Base-by-base conservation (phyloP, 352 stramenopile genomes). In the Phytophthora vignae region DNA sequence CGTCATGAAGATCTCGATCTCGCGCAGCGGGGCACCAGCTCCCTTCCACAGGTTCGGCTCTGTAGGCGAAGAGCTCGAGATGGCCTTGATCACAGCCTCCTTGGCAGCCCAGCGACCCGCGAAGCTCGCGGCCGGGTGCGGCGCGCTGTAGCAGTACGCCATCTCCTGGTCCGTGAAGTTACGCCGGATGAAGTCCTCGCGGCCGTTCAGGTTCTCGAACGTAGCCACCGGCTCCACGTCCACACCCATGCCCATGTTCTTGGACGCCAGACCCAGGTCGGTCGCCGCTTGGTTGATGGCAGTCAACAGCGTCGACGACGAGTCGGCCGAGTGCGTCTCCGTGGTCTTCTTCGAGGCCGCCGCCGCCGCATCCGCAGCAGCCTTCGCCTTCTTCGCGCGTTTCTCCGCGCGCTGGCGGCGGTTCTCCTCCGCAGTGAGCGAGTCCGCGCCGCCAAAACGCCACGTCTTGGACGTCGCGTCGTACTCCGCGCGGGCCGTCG, bases 71-170 rank as follows among this genome's bases (percentile, higher is more conserved):
- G 88, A 81, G 60, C 83, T 96, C 36, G 88, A 96, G 49, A 97
- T 94, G n/a, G 91, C 90, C 79, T 97, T 97, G 69, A 97, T 87
- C 55, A 95, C 84, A n/a, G 91, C 90, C 62, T 97, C 90, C 74
- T 97, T 97, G 4, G 89, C 90, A 22, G 91, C 91, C 91, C 89
- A 97, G 19, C 90, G 90, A 55, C 88, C 91, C 0, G 91, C 91
- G 64, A 97, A 96, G 70, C 86, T 95, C 25, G 90, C 79, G 3
- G 89, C 89, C n/a, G 91, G 89, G 67, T 93, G 77, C n/a, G 89
- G 75, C 14, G 87, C 82, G 48, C 81, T 82, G 69, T 87, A 87
- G 83, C 91, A 97, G 76, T 96, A 96, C 50, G 80, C 82, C 73
- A 90, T 91, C 77, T 97, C 91, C 59, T 88, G 80, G 65, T 94